Evolutionary conservation across 345 rosid species (phyloP).

Genomic region (Noccaea caerulescens): DNA sequence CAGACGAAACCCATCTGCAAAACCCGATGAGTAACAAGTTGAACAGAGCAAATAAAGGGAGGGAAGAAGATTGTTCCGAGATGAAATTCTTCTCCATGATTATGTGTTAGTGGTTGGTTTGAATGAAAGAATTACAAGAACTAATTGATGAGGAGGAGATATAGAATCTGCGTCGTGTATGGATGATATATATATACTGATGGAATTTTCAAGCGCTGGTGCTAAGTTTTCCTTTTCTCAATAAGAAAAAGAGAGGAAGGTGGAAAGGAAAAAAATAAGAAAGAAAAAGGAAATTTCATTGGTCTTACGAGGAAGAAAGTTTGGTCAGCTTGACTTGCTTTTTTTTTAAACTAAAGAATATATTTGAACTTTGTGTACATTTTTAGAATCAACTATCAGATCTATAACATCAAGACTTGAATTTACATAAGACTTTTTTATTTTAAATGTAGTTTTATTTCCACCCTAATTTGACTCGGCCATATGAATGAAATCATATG

Average conservation of each 20-base stretch:
- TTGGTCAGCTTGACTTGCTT: slow-evolving; percentile 5
- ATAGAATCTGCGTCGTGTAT: slow-evolving; percentile 4
- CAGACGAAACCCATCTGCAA: slow-evolving; percentile 29
- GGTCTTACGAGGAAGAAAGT: slow-evolving; percentile 32
- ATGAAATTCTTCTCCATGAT: slow-evolving; percentile 45
- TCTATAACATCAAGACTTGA: slow-evolving; percentile 13
- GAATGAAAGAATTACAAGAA: slow-evolving; percentile 11
- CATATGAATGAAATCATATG: neutral
- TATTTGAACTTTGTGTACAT: neutral
- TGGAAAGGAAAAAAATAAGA: slow-evolving; percentile 30
- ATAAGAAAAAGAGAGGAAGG: slow-evolving; percentile 27
- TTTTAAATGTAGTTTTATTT: neutral
- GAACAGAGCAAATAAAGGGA: slow-evolving; percentile 36
- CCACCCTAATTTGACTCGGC: slow-evolving; percentile 19
- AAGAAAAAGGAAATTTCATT: slow-evolving; percentile 5
- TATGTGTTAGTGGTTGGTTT: neutral
- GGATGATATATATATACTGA: slow-evolving; percentile 13
- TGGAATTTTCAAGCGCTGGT: neutral
- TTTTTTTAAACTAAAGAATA: neutral
- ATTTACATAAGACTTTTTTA: neutral
- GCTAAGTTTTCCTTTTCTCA: too few species aligned
- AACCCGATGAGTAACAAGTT: slow-evolving; percentile 34
- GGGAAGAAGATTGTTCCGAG: slow-evolving; percentile 12
- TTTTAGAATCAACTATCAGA: slow-evolving; percentile 8
- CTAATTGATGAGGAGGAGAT: neutral